These are phyloP conservation scores for Flagelloscypha sp. DNA, from an alignment of 768 basidiomycete genomes.

Conservation along the genomic window DNA sequence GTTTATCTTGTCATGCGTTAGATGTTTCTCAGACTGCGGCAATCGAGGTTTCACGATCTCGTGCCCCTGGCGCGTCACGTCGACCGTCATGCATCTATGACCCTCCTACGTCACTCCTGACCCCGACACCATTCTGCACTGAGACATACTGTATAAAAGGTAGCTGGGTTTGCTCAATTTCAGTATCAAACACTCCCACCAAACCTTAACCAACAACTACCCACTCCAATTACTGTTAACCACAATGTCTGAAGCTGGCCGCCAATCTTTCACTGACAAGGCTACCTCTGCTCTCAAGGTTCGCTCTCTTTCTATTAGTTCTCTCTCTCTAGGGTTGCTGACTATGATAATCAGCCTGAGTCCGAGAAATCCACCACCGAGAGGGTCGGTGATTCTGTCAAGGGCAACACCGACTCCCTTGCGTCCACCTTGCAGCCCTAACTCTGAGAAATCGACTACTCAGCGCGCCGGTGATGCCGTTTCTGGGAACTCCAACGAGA, in stretches of 20 bases:
- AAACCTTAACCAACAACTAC: not conserved
- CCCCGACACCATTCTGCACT: too few relatives aligned
- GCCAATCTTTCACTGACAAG: slow-evolving; percentile 56
- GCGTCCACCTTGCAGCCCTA: slow-evolving; percentile 44
- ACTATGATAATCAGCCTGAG: slow-evolving; percentile 35
- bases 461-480: slow-evolving; percentile 43
- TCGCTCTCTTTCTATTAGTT: not conserved
- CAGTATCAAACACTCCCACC: too few relatives aligned
- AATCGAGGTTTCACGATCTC: too few relatives aligned
- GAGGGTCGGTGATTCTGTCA: slow-evolving; percentile 39
- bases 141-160: too few relatives aligned
- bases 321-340: not conserved
- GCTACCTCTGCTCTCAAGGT: slow-evolving; percentile 43
- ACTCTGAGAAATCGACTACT: slow-evolving; percentile 42
- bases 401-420: slow-evolving; percentile 38
- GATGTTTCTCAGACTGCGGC: too few relatives aligned
- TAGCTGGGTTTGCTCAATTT: too few relatives aligned
- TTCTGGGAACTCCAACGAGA: slow-evolving; percentile 40
- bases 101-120: too few relatives aligned
- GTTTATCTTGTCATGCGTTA: too few relatives aligned
- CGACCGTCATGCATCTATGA: too few relatives aligned
- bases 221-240: slow-evolving; percentile 3
- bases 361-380: slow-evolving; percentile 49
- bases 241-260: slow-evolving; percentile 48
- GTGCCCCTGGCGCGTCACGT: too few relatives aligned